phyloP scores from a whole-genome alignment of 2,329 filamentous ascomycete species.

The Ophiostoma perfectum region DNA sequence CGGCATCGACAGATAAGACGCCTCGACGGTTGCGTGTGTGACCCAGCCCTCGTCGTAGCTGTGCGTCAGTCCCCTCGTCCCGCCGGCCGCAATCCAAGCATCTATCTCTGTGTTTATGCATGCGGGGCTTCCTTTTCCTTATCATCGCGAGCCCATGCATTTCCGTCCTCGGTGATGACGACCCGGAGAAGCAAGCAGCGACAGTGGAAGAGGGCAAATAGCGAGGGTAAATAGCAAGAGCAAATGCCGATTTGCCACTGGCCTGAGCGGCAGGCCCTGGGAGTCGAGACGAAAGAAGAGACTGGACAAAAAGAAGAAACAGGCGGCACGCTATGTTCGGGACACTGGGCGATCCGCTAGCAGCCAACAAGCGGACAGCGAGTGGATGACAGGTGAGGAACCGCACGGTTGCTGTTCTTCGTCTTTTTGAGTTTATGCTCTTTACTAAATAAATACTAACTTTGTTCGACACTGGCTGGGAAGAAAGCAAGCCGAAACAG shows the following conservation, averaged over 20 bases:
- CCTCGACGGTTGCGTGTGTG: too few relatives aligned
- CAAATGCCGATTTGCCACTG: background rate
- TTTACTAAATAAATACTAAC: too few relatives aligned
- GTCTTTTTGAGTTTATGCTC: too few relatives aligned
- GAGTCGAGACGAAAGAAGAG: background rate
- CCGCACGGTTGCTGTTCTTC: too few relatives aligned
- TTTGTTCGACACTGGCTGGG: too few relatives aligned
- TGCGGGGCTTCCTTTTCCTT: background rate
- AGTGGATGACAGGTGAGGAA: too few relatives aligned
- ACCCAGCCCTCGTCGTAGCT: too few relatives aligned
- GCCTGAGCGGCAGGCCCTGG: too few relatives aligned
- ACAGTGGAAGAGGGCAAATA: background rate
- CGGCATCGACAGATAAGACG: too few relatives aligned
- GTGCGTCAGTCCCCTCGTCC: background rate
- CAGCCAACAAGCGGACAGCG: too few relatives aligned
- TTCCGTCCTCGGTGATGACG: background rate
- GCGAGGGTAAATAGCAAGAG: background rate
- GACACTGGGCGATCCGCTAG: too few relatives aligned
- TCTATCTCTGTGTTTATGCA: conserved; percentile 1
- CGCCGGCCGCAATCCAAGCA: background rate
- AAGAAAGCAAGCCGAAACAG: background rate
- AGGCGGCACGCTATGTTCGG: background rate
- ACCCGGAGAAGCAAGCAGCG: background rate
- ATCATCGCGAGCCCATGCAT: background rate
- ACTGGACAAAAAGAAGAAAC: background rate